These are phyloP conservation scores for Aspergillus nidulans DNA, from an alignment of 495 filamentous ascomycete species.

Conservation along the genomic window DNA sequence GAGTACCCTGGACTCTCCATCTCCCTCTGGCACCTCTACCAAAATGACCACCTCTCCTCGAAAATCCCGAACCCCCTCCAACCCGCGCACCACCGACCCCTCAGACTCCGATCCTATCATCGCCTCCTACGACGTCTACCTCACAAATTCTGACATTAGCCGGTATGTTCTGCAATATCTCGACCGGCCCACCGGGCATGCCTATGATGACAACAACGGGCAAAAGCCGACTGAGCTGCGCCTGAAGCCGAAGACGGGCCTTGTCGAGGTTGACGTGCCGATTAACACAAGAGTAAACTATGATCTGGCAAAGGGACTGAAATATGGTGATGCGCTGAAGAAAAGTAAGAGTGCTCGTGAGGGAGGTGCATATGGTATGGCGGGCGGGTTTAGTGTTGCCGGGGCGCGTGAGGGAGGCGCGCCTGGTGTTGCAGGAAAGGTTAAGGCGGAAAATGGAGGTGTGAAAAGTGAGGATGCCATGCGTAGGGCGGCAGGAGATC, in stretches of 20 bases:
- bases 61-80: not conserved
- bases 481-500: conserved; percentile 22
- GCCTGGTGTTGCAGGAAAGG: too few relatives aligned
- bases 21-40: too few relatives aligned
- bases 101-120: conserved; percentile 47
- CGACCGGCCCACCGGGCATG: conserved; percentile 39
- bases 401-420: conserved; percentile 1
- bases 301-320: conserved; percentile 58
- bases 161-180: conserved; percentile 70
- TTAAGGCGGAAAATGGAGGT: conserved; percentile 37
- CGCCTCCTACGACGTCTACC: conserved; percentile 57
- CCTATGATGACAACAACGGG: conserved; percentile 51
- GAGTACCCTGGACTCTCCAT: too few relatives aligned
- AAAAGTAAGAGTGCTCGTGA: conserved; percentile 50
- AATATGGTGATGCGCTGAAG: conserved; percentile 63
- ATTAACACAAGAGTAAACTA: conserved; percentile 59
- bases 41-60: not conserved
- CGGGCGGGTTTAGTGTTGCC: conserved; percentile 50
- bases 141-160: conserved; percentile 48
- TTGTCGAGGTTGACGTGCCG: conserved; percentile 72
- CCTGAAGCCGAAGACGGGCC: conserved; percentile 61
- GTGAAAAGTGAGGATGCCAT: conserved; percentile 34
- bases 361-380: conserved; percentile 56
- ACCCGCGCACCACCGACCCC: not conserved
- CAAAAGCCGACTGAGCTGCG: conserved; percentile 58